Evolutionary conservation across 2,329 filamentous ascomycete species (phyloP), one percentile per base, ranked within the genome.

Genomic region (Colletotrichum tabaci): DNA sequence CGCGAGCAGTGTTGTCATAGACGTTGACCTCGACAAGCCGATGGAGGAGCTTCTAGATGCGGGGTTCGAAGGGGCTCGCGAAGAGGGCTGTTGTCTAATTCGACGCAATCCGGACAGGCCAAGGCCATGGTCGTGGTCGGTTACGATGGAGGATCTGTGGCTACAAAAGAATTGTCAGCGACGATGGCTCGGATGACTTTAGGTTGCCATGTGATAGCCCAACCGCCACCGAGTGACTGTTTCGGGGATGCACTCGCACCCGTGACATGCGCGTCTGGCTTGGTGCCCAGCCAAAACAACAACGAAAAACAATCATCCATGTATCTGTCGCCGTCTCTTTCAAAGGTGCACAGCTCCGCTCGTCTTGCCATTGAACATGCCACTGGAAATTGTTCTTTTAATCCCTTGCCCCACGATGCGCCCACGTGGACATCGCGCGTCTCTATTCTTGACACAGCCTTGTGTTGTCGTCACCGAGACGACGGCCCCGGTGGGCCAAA

Each of bases 31-130:
- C 74, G 91, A 89, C n/a, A 89, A 79, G 46, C 85, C 81, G 79
- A 87, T 80, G 72, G 90, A 89, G 75, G 89, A 80, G 81, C 87
- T 90, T 77, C 89, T 86, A 46, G 91, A 92, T 18, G 91, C 90
- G 44, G 88, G 86, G 74, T 87, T 88, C 50, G 92, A 92, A 66
- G 92, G 87, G 63, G 88, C 86, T 80, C 92, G 88, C 67, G 89
- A 85, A 49, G 90, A 88, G 72, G 93, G 92, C 78, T 95, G 92
- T 82, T 98, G 96, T 80, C 96, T 93, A 81, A 99, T 99, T 78
- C 96, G 93, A 80, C 95, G 93, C 79, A 99, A 88, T 75, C 96
- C 95, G 67, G 94, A 97, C 55, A 92, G 88, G 66, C 94, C 94
- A 74, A 96, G 84, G 76, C 94, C 94, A 87, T 96, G 93, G 79